A percentile compares a stretch with the other conserved stretches of the same genome.
phyloP scores from a whole-genome alignment of 202 grass and related monocot genomes.

The Cymbopogon flexuosus region DNA sequence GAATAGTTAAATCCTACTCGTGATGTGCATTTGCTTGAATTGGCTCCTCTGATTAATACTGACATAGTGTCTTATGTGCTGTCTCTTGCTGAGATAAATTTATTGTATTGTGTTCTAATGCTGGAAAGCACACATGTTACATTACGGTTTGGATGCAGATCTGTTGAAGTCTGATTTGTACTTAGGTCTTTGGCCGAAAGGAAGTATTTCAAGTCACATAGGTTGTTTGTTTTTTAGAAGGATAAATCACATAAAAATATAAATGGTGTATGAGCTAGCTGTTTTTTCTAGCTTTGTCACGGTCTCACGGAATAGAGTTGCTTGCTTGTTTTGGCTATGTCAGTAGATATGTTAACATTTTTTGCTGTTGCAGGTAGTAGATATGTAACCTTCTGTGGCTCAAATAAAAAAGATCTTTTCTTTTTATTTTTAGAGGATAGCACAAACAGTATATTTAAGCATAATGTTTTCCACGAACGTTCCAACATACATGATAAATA shows the following conservation, averaged over 20 bases:
- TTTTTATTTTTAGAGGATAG: background rate
- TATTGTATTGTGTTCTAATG: background rate
- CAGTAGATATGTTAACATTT: background rate
- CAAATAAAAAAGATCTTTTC: background rate
- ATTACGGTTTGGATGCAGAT: background rate
- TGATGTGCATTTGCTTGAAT: background rate
- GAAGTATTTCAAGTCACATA: background rate
- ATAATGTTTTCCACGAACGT: background rate
- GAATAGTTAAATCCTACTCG: constrained; percentile 1
- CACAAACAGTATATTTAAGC: background rate
- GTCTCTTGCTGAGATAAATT: background rate
- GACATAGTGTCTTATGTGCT: background rate
- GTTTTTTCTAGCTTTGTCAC: background rate
- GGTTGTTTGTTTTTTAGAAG: background rate
- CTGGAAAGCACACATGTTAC: background rate
- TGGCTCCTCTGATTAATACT: background rate
- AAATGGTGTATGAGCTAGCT: background rate
- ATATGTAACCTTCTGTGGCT: background rate
- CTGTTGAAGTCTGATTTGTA: background rate
- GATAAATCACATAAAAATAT: background rate
- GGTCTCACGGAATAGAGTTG: background rate
- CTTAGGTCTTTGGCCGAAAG: background rate
- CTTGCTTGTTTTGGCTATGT: background rate
- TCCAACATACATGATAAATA: constrained; percentile 3
- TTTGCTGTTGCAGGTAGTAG: background rate